Evolutionary conservation across 2,329 filamentous ascomycete species (phyloP).

Genomic region (Magnaporthales sp.): DNA sequence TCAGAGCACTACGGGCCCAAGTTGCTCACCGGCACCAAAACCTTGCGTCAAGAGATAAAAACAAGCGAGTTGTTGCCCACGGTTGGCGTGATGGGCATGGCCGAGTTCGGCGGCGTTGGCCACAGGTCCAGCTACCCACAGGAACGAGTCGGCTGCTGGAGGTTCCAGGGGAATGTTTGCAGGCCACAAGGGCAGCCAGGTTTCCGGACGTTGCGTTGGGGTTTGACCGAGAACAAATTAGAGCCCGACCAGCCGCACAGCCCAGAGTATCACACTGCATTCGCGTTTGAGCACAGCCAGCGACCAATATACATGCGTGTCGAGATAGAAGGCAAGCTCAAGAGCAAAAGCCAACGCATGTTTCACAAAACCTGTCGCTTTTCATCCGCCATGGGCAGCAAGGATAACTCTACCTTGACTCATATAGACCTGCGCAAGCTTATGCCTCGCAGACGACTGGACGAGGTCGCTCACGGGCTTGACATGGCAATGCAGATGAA

Average conservation of each 20-base stretch:
- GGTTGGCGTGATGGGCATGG: slow-evolving; percentile 3
- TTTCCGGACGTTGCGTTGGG: slow-evolving; percentile 13
- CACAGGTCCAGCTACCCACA: background rate
- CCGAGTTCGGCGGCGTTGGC: slow-evolving; percentile 6
- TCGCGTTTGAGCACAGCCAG: slow-evolving; percentile 12
- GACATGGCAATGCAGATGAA: slow-evolving; percentile 8
- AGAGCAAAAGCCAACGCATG: slow-evolving; percentile 5
- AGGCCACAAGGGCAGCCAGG: background rate
- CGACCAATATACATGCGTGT: slow-evolving; percentile 11
- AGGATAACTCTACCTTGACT: slow-evolving; percentile 7
- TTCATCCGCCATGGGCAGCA: slow-evolving; percentile 4
- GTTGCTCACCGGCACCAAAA: slow-evolving; percentile 5
- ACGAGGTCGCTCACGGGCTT: slow-evolving; percentile 4
- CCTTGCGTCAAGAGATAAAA: background rate
- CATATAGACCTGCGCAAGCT: slow-evolving; percentile 3
- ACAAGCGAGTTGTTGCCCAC: slow-evolving; percentile 4
- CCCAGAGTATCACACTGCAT: slow-evolving; percentile 12
- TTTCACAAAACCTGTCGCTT: slow-evolving; percentile 4
- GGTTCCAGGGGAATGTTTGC: slow-evolving; percentile 4
- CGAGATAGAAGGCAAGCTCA: slow-evolving; percentile 11
- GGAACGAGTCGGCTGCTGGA: slow-evolving; percentile 1
- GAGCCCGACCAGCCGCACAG: slow-evolving; percentile 9
- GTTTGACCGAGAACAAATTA: slow-evolving; percentile 12
- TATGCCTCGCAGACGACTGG: background rate
- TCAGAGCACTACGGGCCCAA: slow-evolving; percentile 6